These are phyloP conservation scores for Ampelomyces quisqualis DNA, from an alignment of 2,329 filamentous ascomycete species.

Conservation along the genomic window DNA sequence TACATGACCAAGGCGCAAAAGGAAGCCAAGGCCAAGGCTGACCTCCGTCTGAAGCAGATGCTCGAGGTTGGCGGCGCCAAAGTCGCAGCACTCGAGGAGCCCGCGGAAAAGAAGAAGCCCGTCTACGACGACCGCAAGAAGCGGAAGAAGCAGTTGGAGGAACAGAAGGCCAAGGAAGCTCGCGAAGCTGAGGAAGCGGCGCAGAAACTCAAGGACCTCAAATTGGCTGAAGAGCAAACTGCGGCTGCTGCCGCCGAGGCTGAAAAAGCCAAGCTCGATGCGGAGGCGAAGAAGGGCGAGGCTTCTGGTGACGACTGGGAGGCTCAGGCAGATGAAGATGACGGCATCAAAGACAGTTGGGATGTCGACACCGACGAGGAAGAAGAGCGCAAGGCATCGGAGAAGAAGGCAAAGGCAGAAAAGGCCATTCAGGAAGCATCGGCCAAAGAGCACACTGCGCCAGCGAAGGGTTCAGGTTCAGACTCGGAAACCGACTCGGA, in stretches of 20 bases:
- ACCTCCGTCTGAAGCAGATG: constrained; percentile 83
- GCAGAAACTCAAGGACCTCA: constrained; percentile 57
- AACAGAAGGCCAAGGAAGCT: constrained; percentile 49
- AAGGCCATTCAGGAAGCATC: constrained; percentile 12
- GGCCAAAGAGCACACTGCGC: constrained; percentile 27
- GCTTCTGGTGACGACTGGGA: constrained; percentile 83
- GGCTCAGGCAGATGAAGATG: constrained; percentile 69
- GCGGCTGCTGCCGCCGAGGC: constrained; percentile 78
- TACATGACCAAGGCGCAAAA: constrained; percentile 84
- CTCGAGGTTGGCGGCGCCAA: constrained; percentile 71
- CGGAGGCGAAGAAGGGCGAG: constrained; percentile 61
- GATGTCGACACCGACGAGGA: constrained; percentile 82
- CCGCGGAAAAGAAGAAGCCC: constrained; percentile 76
- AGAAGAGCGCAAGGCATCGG: constrained; percentile 47
- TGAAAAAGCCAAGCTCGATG: constrained; percentile 57
- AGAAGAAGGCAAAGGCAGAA: constrained; percentile 25
- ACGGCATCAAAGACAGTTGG: constrained; percentile 91
- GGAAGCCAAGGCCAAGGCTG: constrained; percentile 76
- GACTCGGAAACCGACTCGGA: constrained; percentile 46
- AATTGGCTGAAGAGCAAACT: constrained; percentile 62
- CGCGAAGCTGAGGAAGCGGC: constrained; percentile 57
- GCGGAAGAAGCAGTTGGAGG: constrained; percentile 66
- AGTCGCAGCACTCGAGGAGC: constrained; percentile 57
- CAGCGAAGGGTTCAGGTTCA: constrained; percentile 10
- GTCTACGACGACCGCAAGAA: constrained; percentile 75